Evolutionary conservation across 192 early-diverging fungal species (phyloP).

Genomic region (Coemansia sp.): DNA sequence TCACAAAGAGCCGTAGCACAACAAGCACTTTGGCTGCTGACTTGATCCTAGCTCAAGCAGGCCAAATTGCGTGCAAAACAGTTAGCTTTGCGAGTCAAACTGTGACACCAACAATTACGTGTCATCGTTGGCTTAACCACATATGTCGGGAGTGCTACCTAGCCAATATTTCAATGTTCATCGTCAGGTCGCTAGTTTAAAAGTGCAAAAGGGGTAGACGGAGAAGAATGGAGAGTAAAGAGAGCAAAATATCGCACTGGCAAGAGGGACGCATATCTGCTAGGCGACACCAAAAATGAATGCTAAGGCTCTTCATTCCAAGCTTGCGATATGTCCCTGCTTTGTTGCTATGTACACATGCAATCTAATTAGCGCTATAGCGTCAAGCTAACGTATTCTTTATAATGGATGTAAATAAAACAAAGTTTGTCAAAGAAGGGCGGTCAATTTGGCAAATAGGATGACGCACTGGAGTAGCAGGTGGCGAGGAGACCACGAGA

Average conservation of each 20-base stretch:
- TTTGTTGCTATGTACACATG: neutral
- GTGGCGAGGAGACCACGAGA: constrained; percentile 1
- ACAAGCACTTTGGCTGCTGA: neutral
- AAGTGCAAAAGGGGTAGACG: neutral
- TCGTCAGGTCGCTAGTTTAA: neutral
- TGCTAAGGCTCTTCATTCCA: neutral
- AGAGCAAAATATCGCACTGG: neutral
- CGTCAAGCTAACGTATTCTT: neutral
- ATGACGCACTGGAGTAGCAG: neutral
- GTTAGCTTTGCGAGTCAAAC: neutral
- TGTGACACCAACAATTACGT: neutral
- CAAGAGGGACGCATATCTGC: neutral
- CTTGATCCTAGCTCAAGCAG: constrained; percentile 1
- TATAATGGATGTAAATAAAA: neutral
- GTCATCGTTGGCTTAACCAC: neutral
- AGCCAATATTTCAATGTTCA: neutral
- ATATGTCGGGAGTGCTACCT: neutral
- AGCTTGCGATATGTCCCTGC: neutral
- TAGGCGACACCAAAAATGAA: neutral
- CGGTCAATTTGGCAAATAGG: neutral
- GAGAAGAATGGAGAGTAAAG: neutral
- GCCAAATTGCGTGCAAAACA: neutral
- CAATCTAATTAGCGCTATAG: neutral
- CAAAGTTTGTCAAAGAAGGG: neutral
- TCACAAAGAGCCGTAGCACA: neutral